phyloP scores from a whole-genome alignment of 345 rosid species.

The Kandelia obovata region DNA sequence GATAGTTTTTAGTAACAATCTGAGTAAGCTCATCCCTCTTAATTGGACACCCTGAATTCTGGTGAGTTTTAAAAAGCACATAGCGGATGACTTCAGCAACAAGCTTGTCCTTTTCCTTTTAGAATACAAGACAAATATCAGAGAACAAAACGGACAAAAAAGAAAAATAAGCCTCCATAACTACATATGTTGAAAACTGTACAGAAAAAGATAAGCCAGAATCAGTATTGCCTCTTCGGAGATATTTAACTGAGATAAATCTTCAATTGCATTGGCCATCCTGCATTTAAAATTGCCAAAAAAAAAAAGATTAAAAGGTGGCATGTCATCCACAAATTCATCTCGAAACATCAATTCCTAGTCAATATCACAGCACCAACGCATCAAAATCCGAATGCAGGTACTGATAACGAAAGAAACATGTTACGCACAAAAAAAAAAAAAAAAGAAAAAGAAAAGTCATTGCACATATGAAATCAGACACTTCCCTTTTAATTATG shows the following conservation, averaged over 20 bases:
- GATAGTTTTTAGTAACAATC: constrained; percentile 69
- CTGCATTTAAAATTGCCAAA: constrained; percentile 10
- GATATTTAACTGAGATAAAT: constrained; percentile 57
- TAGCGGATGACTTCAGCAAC: constrained; percentile 83
- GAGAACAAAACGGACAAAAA: background rate
- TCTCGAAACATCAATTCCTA: no score
- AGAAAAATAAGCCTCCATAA: background rate
- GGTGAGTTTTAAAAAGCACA: constrained; percentile 70
- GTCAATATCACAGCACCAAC: background rate
- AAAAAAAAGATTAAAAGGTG: no score
- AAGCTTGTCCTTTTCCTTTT: constrained; percentile 83
- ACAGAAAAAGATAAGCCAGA: background rate
- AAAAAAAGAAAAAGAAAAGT: no score
- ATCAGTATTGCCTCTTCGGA: constrained; percentile 53
- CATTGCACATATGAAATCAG: no score
- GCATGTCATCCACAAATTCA: background rate
- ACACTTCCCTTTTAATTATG: no score
- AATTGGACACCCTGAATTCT: constrained; percentile 75
- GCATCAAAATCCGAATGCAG: no score
- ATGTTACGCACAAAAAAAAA: no score
- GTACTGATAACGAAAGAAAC: no score
- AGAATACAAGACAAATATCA: background rate
- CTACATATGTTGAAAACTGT: no score
- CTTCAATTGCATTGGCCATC: constrained; percentile 48
- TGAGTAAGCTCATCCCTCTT: constrained; percentile 90